Conservation (phyloP, 768 basidiomycete genomes). For the Lentinula sp. region DNA sequence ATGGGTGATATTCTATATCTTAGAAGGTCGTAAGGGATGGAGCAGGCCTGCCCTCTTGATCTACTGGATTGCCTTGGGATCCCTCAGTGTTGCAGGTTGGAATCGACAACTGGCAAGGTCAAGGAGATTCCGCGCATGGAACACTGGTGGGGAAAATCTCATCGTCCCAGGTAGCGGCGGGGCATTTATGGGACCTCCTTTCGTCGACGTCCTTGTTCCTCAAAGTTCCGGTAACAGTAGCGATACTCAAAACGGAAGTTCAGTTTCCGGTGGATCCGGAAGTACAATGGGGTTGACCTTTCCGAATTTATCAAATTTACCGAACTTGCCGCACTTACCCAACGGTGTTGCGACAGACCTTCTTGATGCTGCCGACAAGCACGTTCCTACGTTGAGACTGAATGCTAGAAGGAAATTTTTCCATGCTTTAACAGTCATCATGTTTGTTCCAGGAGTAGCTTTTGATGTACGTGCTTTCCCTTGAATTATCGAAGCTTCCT, state of each 20-base stretch:
- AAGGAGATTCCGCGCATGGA: constrained; percentile 52
- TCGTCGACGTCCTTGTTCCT: neutral
- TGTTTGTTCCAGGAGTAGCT: constrained; percentile 94
- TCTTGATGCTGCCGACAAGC: constrained; percentile 84
- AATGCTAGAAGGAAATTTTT: constrained; percentile 97
- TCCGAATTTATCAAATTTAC: constrained; percentile 26
- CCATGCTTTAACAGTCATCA: constrained; percentile 89
- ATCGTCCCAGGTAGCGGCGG: constrained; percentile 17
- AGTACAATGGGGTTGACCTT: constrained; percentile 33
- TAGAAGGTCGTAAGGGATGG: constrained; percentile 75
- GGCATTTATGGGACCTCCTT: neutral
- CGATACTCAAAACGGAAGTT: neutral
- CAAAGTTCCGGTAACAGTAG: constrained; percentile 1
- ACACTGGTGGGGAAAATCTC: constrained; percentile 28
- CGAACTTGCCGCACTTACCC: constrained; percentile 39
- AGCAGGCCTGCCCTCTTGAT: constrained; percentile 68
- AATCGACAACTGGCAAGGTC: constrained; percentile 82
- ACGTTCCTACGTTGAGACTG: constrained; percentile 81
- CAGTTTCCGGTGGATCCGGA: neutral
- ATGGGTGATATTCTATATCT: constrained; percentile 73
- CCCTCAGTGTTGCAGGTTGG: constrained; percentile 91
- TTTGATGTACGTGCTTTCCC: constrained; percentile 64
- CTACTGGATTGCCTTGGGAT: constrained; percentile 82
- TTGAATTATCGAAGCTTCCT: neutral
- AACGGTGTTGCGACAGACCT: constrained; percentile 52